Evolutionary conservation across 2,329 filamentous ascomycete species (phyloP), one percentile per base, ranked within the genome.

Genomic region (Diplodia corticola): DNA sequence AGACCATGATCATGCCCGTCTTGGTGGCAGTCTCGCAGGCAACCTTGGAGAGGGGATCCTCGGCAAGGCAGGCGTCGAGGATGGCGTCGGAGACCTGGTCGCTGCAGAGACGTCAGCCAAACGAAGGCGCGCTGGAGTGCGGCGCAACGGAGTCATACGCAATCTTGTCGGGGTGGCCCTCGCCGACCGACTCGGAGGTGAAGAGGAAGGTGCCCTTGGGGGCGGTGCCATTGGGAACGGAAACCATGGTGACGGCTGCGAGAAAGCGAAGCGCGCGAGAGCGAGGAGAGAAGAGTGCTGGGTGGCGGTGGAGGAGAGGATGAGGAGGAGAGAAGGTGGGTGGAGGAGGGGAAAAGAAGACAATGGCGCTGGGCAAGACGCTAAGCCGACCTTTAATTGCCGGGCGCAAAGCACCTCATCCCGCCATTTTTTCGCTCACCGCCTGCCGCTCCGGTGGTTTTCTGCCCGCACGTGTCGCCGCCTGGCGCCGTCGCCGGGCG

Each of bases 11-110:
- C 95, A 99, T 90, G 77, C 95, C 95, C 74, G 95, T 99, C 91
- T 99, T 99, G 85, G 95, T 97, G 77, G 95, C 95, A 73, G 94
- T 97, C 87, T 99, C 95, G 83, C 95, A 99, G 80, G 95, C 95
- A 75, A 98, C 87, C 84, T 98, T 99, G 86, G 95, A 98, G 78
- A 97, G 88, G 72, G 94, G 94, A 81, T 99, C 95, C 82, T 95
- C 91, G 70, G 86, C 85, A 78, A 99, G 86, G 85, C 95, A 98
- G 84, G 95, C 95, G 86, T 99, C 95, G 85, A 99, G 93, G 77
- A 99, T 88, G 75, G 95, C 94, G 85, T 99, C 95, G 70, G 94
- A 98, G 78, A 98, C 92, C 86, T 99, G 95, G 81, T 99, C 95
- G 81, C 85, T 87, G 69, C 6, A 22, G 28, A 15, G 15, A 13